phyloP scores from a whole-genome alignment of 2,329 filamentous ascomycete species.

The Byssochlamys sp. region DNA sequence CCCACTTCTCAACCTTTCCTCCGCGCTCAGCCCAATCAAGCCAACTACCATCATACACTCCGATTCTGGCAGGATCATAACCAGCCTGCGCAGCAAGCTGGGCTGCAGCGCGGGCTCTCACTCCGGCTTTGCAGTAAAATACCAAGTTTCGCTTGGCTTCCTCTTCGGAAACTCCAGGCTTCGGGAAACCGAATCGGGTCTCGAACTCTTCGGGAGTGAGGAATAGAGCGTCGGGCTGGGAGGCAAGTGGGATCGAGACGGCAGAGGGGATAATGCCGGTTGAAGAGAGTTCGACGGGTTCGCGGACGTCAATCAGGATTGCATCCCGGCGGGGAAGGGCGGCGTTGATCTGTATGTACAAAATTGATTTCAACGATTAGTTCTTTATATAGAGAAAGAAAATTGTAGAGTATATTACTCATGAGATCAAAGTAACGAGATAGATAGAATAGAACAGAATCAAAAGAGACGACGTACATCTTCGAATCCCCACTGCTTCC shows the following conservation, averaged over 20 bases:
- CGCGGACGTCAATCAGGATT: conserved; percentile 39
- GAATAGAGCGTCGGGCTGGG: conserved; percentile 69
- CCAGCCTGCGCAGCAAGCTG: conserved; percentile 66
- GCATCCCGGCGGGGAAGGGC: conserved; percentile 20
- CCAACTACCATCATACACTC: conserved; percentile 45
- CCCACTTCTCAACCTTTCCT: conserved; percentile 50
- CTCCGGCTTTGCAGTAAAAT: conserved; percentile 89
- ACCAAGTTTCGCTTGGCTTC: conserved; percentile 45
- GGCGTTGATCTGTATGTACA: conserved; percentile 23
- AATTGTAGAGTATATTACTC: background rate
- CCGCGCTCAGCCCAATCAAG: conserved; percentile 70
- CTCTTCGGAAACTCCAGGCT: conserved; percentile 43
- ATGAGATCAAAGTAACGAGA: background rate
- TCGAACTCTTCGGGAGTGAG: conserved; percentile 69
- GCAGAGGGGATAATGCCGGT: conserved; percentile 62
- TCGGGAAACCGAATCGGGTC: conserved; percentile 67
- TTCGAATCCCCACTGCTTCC: conserved; percentile 26
- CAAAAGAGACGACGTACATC: conserved; percentile 18
- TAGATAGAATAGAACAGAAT: background rate
- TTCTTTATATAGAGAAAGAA: background rate
- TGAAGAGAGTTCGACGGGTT: conserved; percentile 36
- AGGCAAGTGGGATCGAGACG: conserved; percentile 71
- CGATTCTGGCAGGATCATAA: conserved; percentile 55
- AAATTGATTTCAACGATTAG: background rate
- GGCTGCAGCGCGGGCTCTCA: conserved; percentile 69